A percentile compares a stretch with the other conserved stretches of the same genome.
phyloP scores from a whole-genome alignment of 306 rosid genomes.

The Begonia fuchsioides region DNA sequence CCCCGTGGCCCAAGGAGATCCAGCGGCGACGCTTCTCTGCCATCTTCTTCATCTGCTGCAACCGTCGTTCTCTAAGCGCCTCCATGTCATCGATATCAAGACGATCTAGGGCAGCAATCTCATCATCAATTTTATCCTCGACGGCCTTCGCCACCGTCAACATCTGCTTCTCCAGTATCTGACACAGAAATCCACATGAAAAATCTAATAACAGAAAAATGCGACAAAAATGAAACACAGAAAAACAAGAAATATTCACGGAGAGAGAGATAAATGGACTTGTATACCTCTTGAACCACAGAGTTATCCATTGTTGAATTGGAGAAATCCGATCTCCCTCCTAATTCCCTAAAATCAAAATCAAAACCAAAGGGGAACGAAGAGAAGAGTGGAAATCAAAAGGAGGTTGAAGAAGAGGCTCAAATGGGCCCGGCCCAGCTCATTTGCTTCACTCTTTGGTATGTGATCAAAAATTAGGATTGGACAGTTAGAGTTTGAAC shows the following conservation, averaged over 20 bases:
- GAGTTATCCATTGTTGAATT: conserved; percentile 38
- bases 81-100: conserved; percentile 70
- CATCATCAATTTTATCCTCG: conserved; percentile 81
- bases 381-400: not conserved
- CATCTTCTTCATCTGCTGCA: conserved; percentile 96
- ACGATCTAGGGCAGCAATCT: conserved; percentile 79
- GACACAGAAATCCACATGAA: not conserved
- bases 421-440: too few species aligned
- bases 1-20: conserved; percentile 84
- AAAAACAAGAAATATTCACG: not conserved
- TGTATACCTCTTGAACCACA: conserved; percentile 48
- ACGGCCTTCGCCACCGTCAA: conserved; percentile 76
- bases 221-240: too few species aligned
- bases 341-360: too few species aligned
- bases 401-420: not conserved
- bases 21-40: conserved; percentile 90
- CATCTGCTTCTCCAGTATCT: conserved; percentile 69
- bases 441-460: too few species aligned
- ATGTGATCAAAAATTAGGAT: too few species aligned
- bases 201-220: not conserved
- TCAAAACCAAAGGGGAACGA: too few species aligned
- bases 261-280: not conserved
- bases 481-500: too few species aligned
- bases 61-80: conserved; percentile 65
- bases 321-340: too few species aligned